Percentiles rank a stretch among this genome's conserved stretches.
phyloP scores from a whole-genome alignment of 1,139 yeast genomes.

The Hyphopichia fennica region DNA sequence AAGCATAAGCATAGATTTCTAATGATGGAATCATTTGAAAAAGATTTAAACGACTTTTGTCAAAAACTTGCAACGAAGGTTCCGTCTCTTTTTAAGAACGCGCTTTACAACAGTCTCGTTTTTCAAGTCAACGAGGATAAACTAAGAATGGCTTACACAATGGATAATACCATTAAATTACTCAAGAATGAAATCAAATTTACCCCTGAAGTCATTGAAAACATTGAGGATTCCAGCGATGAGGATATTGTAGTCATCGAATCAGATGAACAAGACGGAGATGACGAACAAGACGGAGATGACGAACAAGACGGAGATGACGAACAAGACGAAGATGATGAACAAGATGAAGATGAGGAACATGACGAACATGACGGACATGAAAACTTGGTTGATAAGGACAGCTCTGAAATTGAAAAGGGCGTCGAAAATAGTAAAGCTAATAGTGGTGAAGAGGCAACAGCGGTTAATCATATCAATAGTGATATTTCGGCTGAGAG shows the following conservation, averaged over 20 bases:
- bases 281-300: not conserved
- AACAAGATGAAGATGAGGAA: not conserved
- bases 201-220: not conserved
- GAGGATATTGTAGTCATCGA: not conserved
- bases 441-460: no score
- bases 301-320: not conserved
- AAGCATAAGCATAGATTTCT: not conserved
- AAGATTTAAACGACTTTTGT: not conserved
- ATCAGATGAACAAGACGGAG: not conserved
- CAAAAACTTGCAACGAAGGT: not conserved
- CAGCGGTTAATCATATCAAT: no score
- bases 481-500: no score
- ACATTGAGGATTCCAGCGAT: not conserved
- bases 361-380: not conserved
- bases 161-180: not conserved
- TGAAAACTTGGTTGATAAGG: no score
- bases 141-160: not conserved
- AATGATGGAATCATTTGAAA: not conserved
- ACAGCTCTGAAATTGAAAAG: no score
- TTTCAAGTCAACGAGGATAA: not conserved
- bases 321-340: not conserved
- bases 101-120: not conserved
- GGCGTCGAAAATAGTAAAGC: no score
- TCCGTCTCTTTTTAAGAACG: not conserved
- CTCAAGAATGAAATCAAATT: not conserved